Evolutionary conservation across 768 basidiomycete species (phyloP).

Genomic region (Arthromyces matolae): DNA sequence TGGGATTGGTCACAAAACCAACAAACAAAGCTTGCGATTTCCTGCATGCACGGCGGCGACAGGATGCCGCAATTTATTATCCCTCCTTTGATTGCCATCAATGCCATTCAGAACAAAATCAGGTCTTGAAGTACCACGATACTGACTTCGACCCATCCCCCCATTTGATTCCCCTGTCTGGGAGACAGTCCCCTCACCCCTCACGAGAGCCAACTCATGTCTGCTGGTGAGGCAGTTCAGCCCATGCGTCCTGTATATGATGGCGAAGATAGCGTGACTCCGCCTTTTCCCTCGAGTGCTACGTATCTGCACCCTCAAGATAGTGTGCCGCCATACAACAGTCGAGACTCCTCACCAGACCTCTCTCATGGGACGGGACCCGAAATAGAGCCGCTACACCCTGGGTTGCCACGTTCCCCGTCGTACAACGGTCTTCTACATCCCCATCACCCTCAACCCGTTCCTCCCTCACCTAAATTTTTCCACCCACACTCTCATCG

Average conservation of each 20-base stretch:
- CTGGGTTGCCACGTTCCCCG: slow-evolving; percentile 8
- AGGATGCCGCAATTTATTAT: slow-evolving; percentile 13
- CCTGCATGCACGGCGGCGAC: slow-evolving; percentile 12
- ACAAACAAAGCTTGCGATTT: slow-evolving; percentile 1
- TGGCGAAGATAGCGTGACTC: slow-evolving; percentile 1
- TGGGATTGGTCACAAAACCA: slow-evolving; percentile 9
- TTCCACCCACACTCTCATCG: slow-evolving; percentile 15
- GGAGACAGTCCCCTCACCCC: slow-evolving; percentile 10
- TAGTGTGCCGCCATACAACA: neutral
- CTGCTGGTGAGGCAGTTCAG: slow-evolving; percentile 2
- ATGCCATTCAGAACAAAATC: slow-evolving; percentile 15
- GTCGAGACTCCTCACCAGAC: neutral
- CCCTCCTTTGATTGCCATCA: slow-evolving; percentile 9
- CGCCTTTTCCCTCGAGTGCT: neutral
- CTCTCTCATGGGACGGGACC: neutral
- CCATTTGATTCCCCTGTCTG: neutral
- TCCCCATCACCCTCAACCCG: slow-evolving; percentile 14
- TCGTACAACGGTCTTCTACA: slow-evolving; percentile 10
- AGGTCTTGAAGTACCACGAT: slow-evolving; percentile 22
- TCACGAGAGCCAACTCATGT: slow-evolving; percentile 18
- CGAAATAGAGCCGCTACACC: neutral
- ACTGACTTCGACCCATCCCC: slow-evolving; percentile 17
- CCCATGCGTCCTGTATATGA: slow-evolving; percentile 11
- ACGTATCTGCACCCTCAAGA: neutral
- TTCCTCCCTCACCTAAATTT: slow-evolving; percentile 13